Evolutionary conservation across 2,329 filamentous ascomycete species (phyloP), one percentile per base, ranked within the genome.

Genomic region (Colletotrichum salicis): DNA sequence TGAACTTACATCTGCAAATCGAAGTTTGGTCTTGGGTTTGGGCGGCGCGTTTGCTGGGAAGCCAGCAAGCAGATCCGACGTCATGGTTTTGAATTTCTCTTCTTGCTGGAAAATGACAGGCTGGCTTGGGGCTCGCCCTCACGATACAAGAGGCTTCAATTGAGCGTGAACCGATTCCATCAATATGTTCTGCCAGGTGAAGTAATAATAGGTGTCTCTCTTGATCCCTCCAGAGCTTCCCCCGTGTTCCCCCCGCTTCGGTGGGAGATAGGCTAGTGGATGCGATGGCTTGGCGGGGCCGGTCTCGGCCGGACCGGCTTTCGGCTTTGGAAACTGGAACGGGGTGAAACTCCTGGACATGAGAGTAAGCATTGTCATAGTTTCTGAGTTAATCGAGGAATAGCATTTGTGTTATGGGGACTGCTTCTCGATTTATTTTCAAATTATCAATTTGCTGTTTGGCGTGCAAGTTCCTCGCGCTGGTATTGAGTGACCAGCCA

Each of bases 1-100:
- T 27, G 3, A 7, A 10, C 68, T 71, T 33, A 64, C 71, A 31
- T 73, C 71, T 24, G 68, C 71, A n/a, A 61, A 73, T 6, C 68
- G 67, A 11, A 71, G 68, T n/a, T 52, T 67, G 3, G 19, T 64
- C 4, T 55, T 60, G 1, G 71, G 67, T 15, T 41, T 71, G 22
- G 54, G 41, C 1, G 67, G 71, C 11, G 63, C 58, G 31, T 71
- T 27, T 22, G 67, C 10, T 12, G 71, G 71, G 24, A 73, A 67
- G 22, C 67, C 67, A 19, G 15, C 33, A 22, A 72, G 60, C 31
- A 72, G 24, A 24, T 65, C 61, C n/a, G 67, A 65, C 33, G 68
- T 35, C 68, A 71, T 71, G 11, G 10, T 3, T 45, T 31, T 15
- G 15, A 19, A 15, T 3, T 6, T 12, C 13, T 2, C 22, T 8